Percentiles rank a stretch among this genome's conserved stretches.
Evolutionary conservation across 106 monocot species (phyloP).

Genomic region (Dactylorhiza incarnata): DNA sequence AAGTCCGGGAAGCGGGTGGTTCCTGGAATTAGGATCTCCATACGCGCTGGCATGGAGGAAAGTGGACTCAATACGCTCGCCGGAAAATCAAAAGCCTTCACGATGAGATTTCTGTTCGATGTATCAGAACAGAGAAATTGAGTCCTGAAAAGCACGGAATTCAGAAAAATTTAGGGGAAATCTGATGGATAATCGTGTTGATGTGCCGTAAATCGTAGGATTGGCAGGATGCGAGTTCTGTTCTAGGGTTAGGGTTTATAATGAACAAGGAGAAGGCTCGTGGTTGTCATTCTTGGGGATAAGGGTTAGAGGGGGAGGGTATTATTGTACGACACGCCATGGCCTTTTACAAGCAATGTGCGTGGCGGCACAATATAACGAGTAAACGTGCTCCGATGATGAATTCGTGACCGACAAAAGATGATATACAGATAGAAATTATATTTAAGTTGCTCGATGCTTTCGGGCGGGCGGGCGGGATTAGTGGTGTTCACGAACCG

Average conservation of each 20-base stretch:
- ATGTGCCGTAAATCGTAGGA: background rate
- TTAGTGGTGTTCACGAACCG: no score
- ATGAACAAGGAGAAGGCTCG: background rate
- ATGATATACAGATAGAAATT: no score
- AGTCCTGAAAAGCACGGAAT: background rate
- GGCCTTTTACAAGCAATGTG: background rate
- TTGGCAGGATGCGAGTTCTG: background rate
- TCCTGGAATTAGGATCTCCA: conserved; percentile 21
- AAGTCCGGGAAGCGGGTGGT: conserved; percentile 36
- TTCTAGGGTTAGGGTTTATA: background rate
- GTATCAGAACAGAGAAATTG: background rate
- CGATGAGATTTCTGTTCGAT: background rate
- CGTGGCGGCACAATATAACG: background rate
- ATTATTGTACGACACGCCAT: background rate
- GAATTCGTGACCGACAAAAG: no score
- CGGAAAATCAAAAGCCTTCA: background rate
- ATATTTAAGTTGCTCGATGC: no score
- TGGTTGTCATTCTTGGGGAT: background rate
- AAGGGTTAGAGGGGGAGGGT: background rate
- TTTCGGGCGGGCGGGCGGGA: no score
- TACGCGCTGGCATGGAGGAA: background rate
- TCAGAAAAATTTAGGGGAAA: background rate
- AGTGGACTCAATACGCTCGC: background rate
- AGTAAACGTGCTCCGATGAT: no score
- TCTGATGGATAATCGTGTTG: background rate